Evolutionary conservation across 75 land plant genomes (phyloP).

Genomic region (Pseudotsuga menziesii): DNA sequence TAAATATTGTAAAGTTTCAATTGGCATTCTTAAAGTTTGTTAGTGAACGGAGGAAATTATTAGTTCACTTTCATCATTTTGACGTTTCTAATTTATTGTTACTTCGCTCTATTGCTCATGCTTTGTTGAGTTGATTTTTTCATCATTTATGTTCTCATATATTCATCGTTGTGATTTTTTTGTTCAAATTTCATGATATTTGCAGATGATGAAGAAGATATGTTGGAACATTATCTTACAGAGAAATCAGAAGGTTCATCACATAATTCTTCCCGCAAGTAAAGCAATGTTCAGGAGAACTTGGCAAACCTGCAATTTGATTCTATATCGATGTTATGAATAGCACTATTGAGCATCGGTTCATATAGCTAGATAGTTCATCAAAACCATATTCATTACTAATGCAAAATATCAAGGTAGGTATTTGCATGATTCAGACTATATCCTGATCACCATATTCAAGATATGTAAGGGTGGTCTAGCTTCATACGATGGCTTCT

Average conservation of each 20-base stretch:
- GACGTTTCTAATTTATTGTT: too few species aligned
- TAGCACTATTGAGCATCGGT: neutral
- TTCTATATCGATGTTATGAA: neutral
- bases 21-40: too few species aligned
- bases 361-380: neutral
- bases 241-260: conserved; percentile 45
- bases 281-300: neutral
- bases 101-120: too few species aligned
- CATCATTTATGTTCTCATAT: too few species aligned
- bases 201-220: conserved; percentile 96
- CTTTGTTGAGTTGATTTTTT: too few species aligned
- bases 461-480: neutral
- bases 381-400: neutral
- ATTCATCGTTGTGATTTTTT: too few species aligned
- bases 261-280: conserved; percentile 14
- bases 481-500: neutral
- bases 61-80: too few species aligned
- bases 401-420: neutral
- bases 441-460: neutral
- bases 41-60: too few species aligned
- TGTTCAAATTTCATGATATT: neutral
- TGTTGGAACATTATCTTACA: conserved; percentile 93
- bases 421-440: neutral
- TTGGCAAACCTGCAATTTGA: neutral
- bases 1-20: too few species aligned